A percentile compares a stretch with the other conserved stretches of the same genome.
Conservation (phyloP, 352 stramenopile genomes). For the Pythium folliculosum region DNA sequence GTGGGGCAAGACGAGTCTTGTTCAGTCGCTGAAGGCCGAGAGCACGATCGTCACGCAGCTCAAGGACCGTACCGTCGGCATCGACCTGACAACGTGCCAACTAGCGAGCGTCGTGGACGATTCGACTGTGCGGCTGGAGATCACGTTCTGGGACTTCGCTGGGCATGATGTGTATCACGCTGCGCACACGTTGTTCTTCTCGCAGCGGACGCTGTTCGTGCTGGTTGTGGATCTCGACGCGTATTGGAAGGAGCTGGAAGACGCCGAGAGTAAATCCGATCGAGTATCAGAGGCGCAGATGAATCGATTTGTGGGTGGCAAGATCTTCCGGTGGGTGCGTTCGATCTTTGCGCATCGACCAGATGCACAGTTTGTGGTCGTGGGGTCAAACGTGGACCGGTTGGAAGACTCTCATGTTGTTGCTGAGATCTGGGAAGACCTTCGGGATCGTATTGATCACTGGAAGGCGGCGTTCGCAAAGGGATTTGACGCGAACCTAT, state of each 20-base stretch:
- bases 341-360: neutral
- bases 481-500: neutral
- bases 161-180: no score
- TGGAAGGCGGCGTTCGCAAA: neutral
- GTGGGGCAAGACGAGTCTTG: constrained; percentile 2
- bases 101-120: neutral
- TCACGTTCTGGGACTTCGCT: constrained; percentile 8
- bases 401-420: neutral
- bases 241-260: neutral
- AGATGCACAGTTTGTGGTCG: neutral
- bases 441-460: neutral
- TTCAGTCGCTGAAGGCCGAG: neutral
- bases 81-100: neutral
- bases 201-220: neutral
- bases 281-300: neutral
- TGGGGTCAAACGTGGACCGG: neutral
- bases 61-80: neutral
- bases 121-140: neutral
- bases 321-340: neutral
- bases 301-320: neutral
- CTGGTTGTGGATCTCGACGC: neutral
- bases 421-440: no score
- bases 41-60: neutral
- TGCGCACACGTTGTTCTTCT: no score
- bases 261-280: neutral